Evolutionary conservation across 257 asterid species (phyloP).

Genomic region (Solanum gracilifrons): DNA sequence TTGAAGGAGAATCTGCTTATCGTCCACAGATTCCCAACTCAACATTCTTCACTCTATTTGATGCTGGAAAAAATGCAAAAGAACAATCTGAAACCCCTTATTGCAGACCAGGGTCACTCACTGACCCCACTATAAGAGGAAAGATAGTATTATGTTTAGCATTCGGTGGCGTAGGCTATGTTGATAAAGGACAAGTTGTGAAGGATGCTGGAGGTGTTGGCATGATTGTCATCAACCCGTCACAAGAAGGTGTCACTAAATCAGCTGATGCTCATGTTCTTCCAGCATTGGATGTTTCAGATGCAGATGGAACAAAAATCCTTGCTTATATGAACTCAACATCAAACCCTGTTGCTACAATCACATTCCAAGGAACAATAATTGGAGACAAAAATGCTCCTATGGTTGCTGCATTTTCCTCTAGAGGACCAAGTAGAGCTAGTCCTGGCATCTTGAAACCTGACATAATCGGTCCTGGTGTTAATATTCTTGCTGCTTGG

Average conservation of each 20-base stretch:
- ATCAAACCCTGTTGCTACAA: conserved; percentile 8
- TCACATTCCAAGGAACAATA: conserved; percentile 29
- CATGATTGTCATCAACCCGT: conserved; percentile 19
- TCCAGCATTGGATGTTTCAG: conserved; percentile 17
- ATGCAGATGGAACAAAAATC: conserved; percentile 6
- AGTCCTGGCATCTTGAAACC: conserved; percentile 55
- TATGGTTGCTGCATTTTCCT: conserved; percentile 28
- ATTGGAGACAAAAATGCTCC: conserved; percentile 34
- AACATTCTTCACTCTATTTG: conserved; percentile 15
- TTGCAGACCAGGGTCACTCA: conserved; percentile 7
- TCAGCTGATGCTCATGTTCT: conserved; percentile 15
- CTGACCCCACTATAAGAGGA: conserved; percentile 16
- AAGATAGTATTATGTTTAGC: conserved; percentile 23
- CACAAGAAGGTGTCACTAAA: background rate
- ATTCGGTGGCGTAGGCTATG: background rate
- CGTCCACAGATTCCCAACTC: conserved; percentile 13
- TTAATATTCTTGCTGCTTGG: conserved; percentile 45
- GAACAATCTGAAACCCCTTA: background rate
- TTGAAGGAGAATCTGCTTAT: conserved; percentile 22
- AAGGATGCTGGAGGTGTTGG: conserved; percentile 37
- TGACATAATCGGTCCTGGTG: conserved; percentile 52
- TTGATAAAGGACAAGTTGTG: conserved; percentile 15
- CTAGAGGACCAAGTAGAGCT: conserved; percentile 29
- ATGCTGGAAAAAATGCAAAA: background rate
- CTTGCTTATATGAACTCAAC: conserved; percentile 20